A percentile compares a stretch with the other conserved stretches of the same genome.
Conservation (phyloP, 2,329 filamentous ascomycete genomes). For the Alternaria novae-zelandiae region DNA sequence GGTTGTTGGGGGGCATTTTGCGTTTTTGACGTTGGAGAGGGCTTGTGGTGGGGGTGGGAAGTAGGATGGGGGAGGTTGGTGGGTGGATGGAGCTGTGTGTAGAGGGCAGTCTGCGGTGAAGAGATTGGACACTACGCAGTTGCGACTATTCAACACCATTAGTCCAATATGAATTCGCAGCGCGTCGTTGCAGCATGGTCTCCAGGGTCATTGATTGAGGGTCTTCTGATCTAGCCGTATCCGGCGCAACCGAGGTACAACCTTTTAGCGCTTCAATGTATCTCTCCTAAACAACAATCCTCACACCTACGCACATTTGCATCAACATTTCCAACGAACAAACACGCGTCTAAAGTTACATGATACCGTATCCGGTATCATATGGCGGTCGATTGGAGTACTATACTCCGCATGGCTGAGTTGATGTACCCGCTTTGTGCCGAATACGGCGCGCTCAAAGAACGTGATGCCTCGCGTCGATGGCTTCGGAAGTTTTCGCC, state of each 20-base stretch:
- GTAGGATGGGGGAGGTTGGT: neutral
- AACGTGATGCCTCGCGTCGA: neutral
- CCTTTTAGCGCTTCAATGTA: neutral
- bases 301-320: neutral
- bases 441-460: neutral
- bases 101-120: neutral
- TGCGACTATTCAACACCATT: too few species aligned
- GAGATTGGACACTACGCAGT: neutral
- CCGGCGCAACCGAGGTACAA: neutral
- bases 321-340: neutral
- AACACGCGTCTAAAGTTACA: neutral
- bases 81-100: neutral
- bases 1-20: conserved; percentile 85
- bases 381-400: neutral
- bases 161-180: too few species aligned
- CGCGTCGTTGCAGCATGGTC: too few species aligned
- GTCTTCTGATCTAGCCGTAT: neutral
- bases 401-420: neutral
- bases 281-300: neutral
- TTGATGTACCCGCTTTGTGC: neutral
- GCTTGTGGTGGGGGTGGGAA: conserved; percentile 68
- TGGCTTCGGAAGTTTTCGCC: neutral
- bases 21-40: conserved; percentile 79
- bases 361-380: neutral
- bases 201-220: too few species aligned